A percentile compares a stretch with the other conserved stretches of the same genome.
Conservation (phyloP, 306 rosid genomes). For the Herpetospermum pedunculosum region DNA sequence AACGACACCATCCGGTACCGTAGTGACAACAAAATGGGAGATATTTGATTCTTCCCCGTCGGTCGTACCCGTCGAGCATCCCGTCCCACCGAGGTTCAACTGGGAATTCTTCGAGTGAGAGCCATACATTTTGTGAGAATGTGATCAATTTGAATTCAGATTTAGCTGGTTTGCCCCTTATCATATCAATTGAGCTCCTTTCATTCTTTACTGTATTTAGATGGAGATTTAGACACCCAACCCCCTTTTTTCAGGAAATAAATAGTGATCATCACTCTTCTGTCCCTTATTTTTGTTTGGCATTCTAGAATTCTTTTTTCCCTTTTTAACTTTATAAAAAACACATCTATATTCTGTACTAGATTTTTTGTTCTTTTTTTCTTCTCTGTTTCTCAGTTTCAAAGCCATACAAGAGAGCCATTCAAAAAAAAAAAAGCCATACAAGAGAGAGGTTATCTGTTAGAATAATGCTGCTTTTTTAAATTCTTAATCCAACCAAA, state of each 20-base stretch:
- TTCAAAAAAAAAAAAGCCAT: too few species aligned
- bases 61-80: conserved; percentile 28
- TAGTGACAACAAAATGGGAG: conserved; percentile 93
- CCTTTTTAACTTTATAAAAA: background rate
- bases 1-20: conserved; percentile 40
- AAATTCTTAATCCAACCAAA: too few species aligned
- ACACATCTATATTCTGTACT: background rate
- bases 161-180: conserved; percentile 37
- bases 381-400: background rate
- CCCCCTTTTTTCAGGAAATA: conserved; percentile 31
- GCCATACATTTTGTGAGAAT: conserved; percentile 30
- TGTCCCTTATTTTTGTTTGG: conserved; percentile 5
- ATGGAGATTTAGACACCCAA: conserved; percentile 27
- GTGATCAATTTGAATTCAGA: conserved; percentile 43
- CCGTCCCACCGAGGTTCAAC: conserved; percentile 51
- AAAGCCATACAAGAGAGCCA: background rate
- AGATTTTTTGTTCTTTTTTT: background rate
- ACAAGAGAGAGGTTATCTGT: background rate
- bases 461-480: background rate
- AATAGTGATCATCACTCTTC: conserved; percentile 32
- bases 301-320: conserved; percentile 17
- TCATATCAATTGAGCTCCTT: conserved; percentile 16
- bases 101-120: conserved; percentile 77
- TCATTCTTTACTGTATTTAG: conserved; percentile 85
- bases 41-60: conserved; percentile 59